These are phyloP conservation scores for Phytopythium oedochilum DNA, from an alignment of 352 stramenopile species.

Conservation along the genomic window DNA sequence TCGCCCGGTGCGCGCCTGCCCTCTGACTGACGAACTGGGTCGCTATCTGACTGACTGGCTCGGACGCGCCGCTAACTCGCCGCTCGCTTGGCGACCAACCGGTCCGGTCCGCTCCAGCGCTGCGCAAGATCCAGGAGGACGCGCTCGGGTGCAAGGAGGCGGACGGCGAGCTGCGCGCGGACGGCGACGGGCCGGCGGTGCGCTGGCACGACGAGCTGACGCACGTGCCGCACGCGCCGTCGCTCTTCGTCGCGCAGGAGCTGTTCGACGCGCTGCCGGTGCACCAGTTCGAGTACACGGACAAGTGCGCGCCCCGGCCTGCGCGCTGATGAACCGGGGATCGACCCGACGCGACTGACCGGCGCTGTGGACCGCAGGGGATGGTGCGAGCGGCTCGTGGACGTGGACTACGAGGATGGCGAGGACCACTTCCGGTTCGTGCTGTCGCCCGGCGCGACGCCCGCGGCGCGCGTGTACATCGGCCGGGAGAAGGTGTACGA, in stretches of 20 bases:
- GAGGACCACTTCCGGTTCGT: slow-evolving; percentile 92
- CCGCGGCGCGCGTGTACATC: slow-evolving; percentile 88
- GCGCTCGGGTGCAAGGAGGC: slow-evolving; percentile 56
- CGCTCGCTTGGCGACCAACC: too few relatives aligned
- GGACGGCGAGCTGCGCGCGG: slow-evolving; percentile 43
- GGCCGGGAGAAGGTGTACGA: slow-evolving; percentile 78
- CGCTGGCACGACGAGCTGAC: slow-evolving; percentile 88
- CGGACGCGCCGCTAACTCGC: too few relatives aligned
- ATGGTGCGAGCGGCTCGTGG: slow-evolving; percentile 94
- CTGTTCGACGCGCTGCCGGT: slow-evolving; percentile 94
- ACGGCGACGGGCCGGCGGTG: slow-evolving; percentile 40
- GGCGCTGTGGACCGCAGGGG: slow-evolving; percentile 29
- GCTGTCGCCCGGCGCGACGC: slow-evolving; percentile 88
- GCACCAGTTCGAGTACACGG: slow-evolving; percentile 95
- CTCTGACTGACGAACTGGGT: slow-evolving; percentile 7
- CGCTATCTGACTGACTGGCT: not conserved
- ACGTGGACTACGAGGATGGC: slow-evolving; percentile 82
- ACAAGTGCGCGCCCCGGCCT: slow-evolving; percentile 27
- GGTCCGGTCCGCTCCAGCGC: slow-evolving; percentile 38
- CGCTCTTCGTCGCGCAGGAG: slow-evolving; percentile 92
- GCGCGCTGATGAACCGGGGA: not conserved
- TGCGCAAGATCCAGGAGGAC: slow-evolving; percentile 89
- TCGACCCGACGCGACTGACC: not conserved
- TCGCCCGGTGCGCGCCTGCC: slow-evolving; percentile 45
- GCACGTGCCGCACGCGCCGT: slow-evolving; percentile 71